Evolutionary conservation across 495 filamentous ascomycete genomes (phyloP).

Genomic region (Mycothermus thermophilus): DNA sequence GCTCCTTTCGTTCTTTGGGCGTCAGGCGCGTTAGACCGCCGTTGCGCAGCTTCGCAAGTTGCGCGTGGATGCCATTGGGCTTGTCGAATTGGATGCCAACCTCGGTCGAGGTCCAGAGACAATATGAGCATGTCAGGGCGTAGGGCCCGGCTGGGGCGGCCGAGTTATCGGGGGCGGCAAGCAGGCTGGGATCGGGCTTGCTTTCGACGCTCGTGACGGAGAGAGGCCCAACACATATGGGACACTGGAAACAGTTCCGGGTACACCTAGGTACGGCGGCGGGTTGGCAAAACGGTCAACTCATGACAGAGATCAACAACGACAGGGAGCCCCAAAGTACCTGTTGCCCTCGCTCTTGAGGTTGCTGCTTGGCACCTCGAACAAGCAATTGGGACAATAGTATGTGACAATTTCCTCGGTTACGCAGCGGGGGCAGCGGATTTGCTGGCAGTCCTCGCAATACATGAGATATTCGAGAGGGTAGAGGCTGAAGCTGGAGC

Average conservation of each 20-base stretch:
- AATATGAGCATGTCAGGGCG: slow-evolving; percentile 75
- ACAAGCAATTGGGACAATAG: slow-evolving; percentile 92
- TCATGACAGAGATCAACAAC: neutral
- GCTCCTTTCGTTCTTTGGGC: slow-evolving; percentile 30
- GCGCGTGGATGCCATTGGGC: slow-evolving; percentile 66
- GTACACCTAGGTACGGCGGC: slow-evolving; percentile 54
- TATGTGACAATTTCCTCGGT: slow-evolving; percentile 84
- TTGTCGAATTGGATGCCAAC: slow-evolving; percentile 85
- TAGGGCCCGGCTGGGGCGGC: slow-evolving; percentile 43
- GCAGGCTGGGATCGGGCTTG: slow-evolving; percentile 29
- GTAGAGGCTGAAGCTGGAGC: slow-evolving; percentile 80
- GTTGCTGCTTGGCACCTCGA: slow-evolving; percentile 83
- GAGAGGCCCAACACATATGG: slow-evolving; percentile 70
- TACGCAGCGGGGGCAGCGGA: slow-evolving; percentile 83
- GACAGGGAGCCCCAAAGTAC: slow-evolving; percentile 34
- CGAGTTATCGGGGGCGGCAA: slow-evolving; percentile 23
- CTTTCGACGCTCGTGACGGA: slow-evolving; percentile 52
- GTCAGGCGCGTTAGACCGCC: slow-evolving; percentile 30
- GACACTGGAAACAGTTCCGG: slow-evolving; percentile 89
- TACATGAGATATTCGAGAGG: slow-evolving; percentile 89
- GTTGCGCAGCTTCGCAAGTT: slow-evolving; percentile 51
- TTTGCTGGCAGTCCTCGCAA: slow-evolving; percentile 92
- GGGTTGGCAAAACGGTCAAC: slow-evolving; percentile 1
- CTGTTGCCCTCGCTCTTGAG: slow-evolving; percentile 85
- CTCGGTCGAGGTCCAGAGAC: slow-evolving; percentile 79